Percentiles rank a stretch among this genome's conserved stretches.
phyloP scores from a whole-genome alignment of 805 yeast genomes.

The Blastobotrys attinorum region DNA sequence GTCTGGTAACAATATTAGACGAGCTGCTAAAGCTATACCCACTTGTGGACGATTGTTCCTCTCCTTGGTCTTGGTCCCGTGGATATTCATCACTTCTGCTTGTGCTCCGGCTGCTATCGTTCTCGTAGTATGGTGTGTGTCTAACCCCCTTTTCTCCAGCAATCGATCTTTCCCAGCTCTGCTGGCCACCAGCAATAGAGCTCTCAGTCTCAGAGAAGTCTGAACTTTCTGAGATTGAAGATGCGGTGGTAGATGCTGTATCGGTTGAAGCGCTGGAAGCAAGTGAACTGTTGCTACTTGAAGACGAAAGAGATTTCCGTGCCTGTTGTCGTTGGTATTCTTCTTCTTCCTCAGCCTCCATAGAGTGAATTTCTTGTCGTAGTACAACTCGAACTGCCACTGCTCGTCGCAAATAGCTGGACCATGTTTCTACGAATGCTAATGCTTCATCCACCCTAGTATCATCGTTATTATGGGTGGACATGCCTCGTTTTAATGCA shows the following conservation, averaged over 20 bases:
- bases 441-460: slow-evolving; percentile 22
- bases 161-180: not conserved
- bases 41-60: not conserved
- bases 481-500: not conserved
- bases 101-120: no score
- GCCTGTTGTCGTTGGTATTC: slow-evolving; percentile 7
- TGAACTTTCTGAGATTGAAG: not conserved
- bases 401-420: slow-evolving; percentile 24
- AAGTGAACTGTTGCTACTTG: not conserved
- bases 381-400: slow-evolving; percentile 26
- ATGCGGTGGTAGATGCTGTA: not conserved
- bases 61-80: not conserved
- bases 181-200: not conserved
- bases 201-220: not conserved
- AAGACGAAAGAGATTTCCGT: not conserved
- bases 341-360: slow-evolving; percentile 17
- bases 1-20: not conserved
- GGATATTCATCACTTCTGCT: not conserved
- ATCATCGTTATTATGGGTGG: not conserved
- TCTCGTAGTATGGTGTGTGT: not conserved
- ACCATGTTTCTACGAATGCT: slow-evolving; percentile 27
- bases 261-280: not conserved
- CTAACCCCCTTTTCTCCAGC: not conserved
- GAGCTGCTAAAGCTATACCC: not conserved
- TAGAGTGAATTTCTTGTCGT: slow-evolving; percentile 18